Percentiles rank a stretch among this genome's conserved stretches.
Evolutionary conservation across 2,329 filamentous ascomycete genomes (phyloP).

Genomic region (Alternaria brassicicola): DNA sequence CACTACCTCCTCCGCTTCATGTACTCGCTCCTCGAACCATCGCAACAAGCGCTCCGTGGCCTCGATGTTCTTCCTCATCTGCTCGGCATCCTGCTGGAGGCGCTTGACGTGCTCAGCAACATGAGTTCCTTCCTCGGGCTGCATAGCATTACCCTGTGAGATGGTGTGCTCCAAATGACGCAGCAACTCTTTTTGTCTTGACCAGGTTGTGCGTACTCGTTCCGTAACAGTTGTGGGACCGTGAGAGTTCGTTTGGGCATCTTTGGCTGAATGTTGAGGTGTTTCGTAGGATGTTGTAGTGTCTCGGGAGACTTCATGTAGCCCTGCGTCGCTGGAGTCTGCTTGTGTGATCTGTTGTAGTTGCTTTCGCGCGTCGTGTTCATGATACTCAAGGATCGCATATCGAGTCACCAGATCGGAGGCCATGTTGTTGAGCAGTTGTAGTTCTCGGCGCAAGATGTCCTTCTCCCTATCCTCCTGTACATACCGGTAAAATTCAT

Average conservation of each 20-base stretch:
- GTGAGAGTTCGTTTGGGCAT: not conserved
- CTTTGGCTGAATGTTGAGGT: not conserved
- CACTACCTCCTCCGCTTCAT: slow-evolving; percentile 13
- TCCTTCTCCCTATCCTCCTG: slow-evolving; percentile 23
- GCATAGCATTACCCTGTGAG: slow-evolving; percentile 1
- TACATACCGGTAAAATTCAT: slow-evolving; percentile 18
- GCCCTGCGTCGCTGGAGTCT: not conserved
- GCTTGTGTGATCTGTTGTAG: slow-evolving; percentile 17
- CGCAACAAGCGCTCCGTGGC: slow-evolving; percentile 24
- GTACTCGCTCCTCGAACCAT: slow-evolving; percentile 21
- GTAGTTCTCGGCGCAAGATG: slow-evolving; percentile 18
- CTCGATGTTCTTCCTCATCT: slow-evolving; percentile 16
- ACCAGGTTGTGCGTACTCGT: slow-evolving; percentile 12
- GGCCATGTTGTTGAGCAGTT: slow-evolving; percentile 24
- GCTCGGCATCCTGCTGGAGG: slow-evolving; percentile 3
- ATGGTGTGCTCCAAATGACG: slow-evolving; percentile 3
- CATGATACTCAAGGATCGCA: slow-evolving; percentile 21
- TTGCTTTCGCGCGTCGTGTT: slow-evolving; percentile 24
- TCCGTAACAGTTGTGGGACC: slow-evolving; percentile 10
- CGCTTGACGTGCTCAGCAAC: slow-evolving; percentile 2
- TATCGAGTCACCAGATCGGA: slow-evolving; percentile 8
- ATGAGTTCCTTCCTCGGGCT: slow-evolving; percentile 2
- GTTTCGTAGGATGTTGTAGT: not conserved
- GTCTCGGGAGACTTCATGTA: not conserved
- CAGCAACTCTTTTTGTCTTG: slow-evolving; percentile 13